These are phyloP conservation scores for Hyphopichia khmerensis DNA, from an alignment of 1,139 yeast genomes.

Conservation along the genomic window DNA sequence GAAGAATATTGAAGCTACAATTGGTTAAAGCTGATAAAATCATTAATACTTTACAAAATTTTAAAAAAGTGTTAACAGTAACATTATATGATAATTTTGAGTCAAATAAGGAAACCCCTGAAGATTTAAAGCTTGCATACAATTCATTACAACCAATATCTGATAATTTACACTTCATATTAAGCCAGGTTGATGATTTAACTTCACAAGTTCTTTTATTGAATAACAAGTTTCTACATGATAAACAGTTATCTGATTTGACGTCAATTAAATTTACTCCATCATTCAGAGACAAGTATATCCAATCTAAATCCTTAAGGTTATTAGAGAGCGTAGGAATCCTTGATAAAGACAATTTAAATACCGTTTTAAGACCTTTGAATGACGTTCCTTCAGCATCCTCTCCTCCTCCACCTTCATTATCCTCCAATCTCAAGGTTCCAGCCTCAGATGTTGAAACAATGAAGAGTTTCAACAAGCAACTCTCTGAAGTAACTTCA, in stretches of 20 bases:
- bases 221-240: constrained; percentile 28
- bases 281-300: constrained; percentile 26
- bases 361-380: neutral
- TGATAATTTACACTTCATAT: constrained; percentile 49
- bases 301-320: constrained; percentile 24
- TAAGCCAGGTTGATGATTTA: constrained; percentile 42
- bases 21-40: constrained; percentile 33
- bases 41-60: neutral
- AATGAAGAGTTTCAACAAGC: neutral
- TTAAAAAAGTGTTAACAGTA: neutral
- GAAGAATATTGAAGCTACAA: constrained; percentile 42
- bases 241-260: constrained; percentile 11
- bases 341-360: constrained; percentile 7
- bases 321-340: constrained; percentile 24
- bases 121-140: constrained; percentile 28
- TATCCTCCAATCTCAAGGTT: neutral
- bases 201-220: constrained; percentile 36
- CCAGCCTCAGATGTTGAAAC: constrained; percentile 1
- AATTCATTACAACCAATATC: constrained; percentile 50
- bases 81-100: neutral
- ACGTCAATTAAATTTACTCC: constrained; percentile 20
- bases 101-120: constrained; percentile 4
- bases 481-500: neutral
- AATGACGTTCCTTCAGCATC: neutral
- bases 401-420: neutral